phyloP scores from a whole-genome alignment of 106 monocot genomes.

The Dendrobium chrysotoxum region DNA sequence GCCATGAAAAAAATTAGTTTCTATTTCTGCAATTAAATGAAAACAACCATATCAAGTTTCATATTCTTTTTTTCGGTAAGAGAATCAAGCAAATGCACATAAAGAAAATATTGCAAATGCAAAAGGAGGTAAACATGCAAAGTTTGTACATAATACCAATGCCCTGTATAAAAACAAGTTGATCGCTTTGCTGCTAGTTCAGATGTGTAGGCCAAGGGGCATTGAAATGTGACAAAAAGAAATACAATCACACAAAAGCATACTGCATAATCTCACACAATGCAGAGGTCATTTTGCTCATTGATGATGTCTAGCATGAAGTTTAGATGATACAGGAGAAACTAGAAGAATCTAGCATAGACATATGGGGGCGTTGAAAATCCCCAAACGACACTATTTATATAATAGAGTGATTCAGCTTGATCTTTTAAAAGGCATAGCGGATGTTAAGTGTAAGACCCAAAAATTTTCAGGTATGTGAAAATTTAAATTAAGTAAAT shows the following conservation, averaged over 20 bases:
- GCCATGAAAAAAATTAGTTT: neutral
- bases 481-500: too few species aligned
- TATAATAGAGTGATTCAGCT: too few species aligned
- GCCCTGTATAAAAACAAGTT: neutral
- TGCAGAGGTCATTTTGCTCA: neutral
- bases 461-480: too few species aligned
- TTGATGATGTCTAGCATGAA: neutral
- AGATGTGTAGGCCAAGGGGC: neutral
- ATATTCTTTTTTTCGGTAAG: neutral
- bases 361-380: too few species aligned
- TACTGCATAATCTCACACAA: neutral
- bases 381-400: too few species aligned
- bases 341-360: too few species aligned
- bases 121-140: neutral
- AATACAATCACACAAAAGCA: neutral
- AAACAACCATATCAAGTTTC: neutral
- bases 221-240: neutral
- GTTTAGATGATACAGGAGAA: too few species aligned
- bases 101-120: neutral
- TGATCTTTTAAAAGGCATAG: too few species aligned
- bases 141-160: neutral
- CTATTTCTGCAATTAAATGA: neutral
- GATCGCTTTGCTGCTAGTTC: neutral
- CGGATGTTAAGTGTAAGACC: too few species aligned
- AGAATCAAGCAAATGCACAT: neutral